Conservation (phyloP, 495 filamentous ascomycete genomes). For the Neurospora sp. region DNA sequence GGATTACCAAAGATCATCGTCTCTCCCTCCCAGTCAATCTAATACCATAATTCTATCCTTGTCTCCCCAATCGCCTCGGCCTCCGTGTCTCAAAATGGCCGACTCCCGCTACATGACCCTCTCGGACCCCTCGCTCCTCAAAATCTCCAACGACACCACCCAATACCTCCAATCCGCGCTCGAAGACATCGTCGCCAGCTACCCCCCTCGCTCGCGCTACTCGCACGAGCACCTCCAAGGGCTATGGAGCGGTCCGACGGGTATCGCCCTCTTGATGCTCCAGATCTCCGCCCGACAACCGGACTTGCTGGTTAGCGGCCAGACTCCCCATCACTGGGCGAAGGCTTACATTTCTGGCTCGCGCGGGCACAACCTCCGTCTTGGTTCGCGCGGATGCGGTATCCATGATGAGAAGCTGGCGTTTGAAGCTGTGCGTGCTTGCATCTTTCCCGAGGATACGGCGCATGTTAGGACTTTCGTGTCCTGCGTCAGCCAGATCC, state of each 20-base stretch:
- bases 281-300: constrained; percentile 38
- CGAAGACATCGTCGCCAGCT: constrained; percentile 23
- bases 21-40: neutral
- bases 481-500: constrained; percentile 26
- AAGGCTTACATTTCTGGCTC: constrained; percentile 36
- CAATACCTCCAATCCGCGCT: constrained; percentile 15
- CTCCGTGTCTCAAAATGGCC: neutral
- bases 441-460: constrained; percentile 30
- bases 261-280: constrained; percentile 49
- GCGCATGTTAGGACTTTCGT: constrained; percentile 35
- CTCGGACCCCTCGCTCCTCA: constrained; percentile 1
- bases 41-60: neutral
- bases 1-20: neutral
- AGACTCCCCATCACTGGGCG: constrained; percentile 37
- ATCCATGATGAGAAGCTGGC: constrained; percentile 46
- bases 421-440: constrained; percentile 39
- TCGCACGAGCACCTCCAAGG: constrained; percentile 28
- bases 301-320: constrained; percentile 32
- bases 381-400: constrained; percentile 36
- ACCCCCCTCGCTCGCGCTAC: constrained; percentile 20
- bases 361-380: constrained; percentile 23
- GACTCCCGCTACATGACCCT: constrained; percentile 7
- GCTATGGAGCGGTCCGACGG: constrained; percentile 49
- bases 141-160: constrained; percentile 4
- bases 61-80: neutral